These are phyloP conservation scores for Astrephomene gubernaculifera DNA, from an alignment of 139 green algal species.

Conservation along the genomic window DNA sequence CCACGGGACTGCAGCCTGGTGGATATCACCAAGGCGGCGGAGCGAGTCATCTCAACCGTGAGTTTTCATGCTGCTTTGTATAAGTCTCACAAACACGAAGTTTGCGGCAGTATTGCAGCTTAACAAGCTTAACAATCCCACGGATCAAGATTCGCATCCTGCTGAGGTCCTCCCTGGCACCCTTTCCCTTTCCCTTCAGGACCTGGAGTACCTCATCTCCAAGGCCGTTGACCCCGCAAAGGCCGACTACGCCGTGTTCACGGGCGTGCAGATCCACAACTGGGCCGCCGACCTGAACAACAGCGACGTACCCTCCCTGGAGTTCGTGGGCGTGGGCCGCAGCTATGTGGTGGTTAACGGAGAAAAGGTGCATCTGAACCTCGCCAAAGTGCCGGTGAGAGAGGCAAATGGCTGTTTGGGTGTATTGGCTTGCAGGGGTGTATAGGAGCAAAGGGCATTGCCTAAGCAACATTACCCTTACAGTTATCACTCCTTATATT, in stretches of 20 bases:
- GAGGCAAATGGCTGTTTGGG: no score
- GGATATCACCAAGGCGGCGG: constrained; percentile 81
- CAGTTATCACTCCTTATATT: no score
- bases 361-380: constrained; percentile 77
- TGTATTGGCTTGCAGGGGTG: no score
- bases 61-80: no score
- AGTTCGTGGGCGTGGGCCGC: constrained; percentile 77
- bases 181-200: constrained; percentile 51
- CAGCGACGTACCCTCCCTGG: constrained; percentile 57
- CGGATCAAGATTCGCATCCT: no score
- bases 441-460: no score
- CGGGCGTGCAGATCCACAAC: constrained; percentile 92
- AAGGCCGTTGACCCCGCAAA: constrained; percentile 81
- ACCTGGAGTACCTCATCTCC: constrained; percentile 91
- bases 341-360: constrained; percentile 85
- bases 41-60: constrained; percentile 84
- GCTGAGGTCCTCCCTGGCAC: no score
- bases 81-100: no score
- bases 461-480: no score
- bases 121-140: no score
- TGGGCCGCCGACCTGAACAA: constrained; percentile 70
- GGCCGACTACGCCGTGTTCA: constrained; percentile 90
- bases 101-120: no score
- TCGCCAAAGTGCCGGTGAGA: constrained; percentile 61
- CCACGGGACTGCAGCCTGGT: constrained; percentile 67